Conservation (phyloP, 805 yeast genomes). For the Priceomyces carsonii region DNA sequence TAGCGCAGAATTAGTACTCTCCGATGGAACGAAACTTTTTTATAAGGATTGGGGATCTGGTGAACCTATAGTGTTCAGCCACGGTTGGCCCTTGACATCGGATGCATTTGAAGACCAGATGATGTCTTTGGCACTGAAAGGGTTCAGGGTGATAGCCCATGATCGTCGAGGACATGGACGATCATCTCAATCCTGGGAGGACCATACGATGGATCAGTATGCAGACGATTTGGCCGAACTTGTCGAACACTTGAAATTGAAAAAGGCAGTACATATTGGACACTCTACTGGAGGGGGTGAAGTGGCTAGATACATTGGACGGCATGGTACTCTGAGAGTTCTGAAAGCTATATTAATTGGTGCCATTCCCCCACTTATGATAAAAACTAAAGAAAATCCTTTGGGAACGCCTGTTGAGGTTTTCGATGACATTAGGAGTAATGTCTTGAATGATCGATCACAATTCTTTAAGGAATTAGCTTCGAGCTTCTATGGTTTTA, state of each 20-base stretch:
- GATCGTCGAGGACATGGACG: constrained; percentile 19
- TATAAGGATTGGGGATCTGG: constrained; percentile 19
- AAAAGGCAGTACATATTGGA: constrained; percentile 14
- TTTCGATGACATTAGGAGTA: constrained; percentile 13
- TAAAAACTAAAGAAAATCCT: constrained; percentile 12
- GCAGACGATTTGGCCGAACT: constrained; percentile 19
- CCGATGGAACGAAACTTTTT: constrained; percentile 15
- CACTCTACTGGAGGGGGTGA: constrained; percentile 21
- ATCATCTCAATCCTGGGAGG: constrained; percentile 18
- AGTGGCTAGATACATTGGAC: constrained; percentile 14
- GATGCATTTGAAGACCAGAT: constrained; percentile 19
- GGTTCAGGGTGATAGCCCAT: constrained; percentile 17
- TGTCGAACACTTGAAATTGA: constrained; percentile 12
- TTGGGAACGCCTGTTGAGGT: constrained; percentile 14
- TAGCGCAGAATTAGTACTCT: constrained; percentile 8
- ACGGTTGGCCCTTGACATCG: constrained; percentile 17
- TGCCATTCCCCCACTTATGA: constrained; percentile 17
- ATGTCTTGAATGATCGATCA: constrained; percentile 15
- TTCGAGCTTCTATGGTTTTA: constrained; percentile 12
- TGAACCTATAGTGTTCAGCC: constrained; percentile 16
- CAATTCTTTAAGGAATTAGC: constrained; percentile 16
- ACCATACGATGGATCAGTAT: constrained; percentile 17
- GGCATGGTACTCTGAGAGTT: constrained; percentile 14
- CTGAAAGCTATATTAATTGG: constrained; percentile 16
- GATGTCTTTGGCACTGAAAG: constrained; percentile 16